Percentiles rank a stretch among this genome's conserved stretches.
These are phyloP conservation scores for Leishmania guyanensis DNA, from an alignment of 208 protist species.

Conservation along the genomic window DNA sequence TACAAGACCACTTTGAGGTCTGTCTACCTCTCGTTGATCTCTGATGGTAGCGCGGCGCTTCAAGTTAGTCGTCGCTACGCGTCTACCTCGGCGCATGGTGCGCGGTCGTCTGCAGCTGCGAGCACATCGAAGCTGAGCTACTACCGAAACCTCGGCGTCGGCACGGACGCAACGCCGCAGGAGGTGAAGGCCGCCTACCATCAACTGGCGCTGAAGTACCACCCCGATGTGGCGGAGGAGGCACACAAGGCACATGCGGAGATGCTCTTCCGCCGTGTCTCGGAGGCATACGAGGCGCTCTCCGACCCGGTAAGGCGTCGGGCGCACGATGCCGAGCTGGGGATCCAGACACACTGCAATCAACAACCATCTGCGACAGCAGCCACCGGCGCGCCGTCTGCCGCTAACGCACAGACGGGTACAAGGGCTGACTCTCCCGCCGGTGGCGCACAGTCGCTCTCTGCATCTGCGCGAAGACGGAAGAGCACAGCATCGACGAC, in stretches of 20 bases:
- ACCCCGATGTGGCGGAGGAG: conserved; percentile 83
- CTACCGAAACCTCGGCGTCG: conserved; percentile 73
- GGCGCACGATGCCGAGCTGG: conserved; percentile 92
- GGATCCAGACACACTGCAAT: conserved; percentile 41
- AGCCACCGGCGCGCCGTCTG: neutral
- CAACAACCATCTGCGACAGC: conserved; percentile 12
- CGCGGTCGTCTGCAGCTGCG: conserved; percentile 14
- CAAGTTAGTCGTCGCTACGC: conserved; percentile 11
- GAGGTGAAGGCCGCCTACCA: conserved; percentile 91
- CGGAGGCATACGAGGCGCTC: conserved; percentile 97
- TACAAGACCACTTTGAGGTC: neutral
- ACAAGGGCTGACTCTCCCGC: neutral
- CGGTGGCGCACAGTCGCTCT: conserved; percentile 3
- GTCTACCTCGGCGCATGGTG: conserved; percentile 15
- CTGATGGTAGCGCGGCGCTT: conserved; percentile 3
- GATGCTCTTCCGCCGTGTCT: conserved; percentile 84
- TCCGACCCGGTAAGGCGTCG: conserved; percentile 89
- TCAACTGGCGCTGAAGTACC: conserved; percentile 73
- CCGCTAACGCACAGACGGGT: neutral
- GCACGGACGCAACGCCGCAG: conserved; percentile 61
- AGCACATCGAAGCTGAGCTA: conserved; percentile 36
- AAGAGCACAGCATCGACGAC: conserved; percentile 2
- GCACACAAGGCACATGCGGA: conserved; percentile 56
- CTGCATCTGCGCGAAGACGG: neutral
- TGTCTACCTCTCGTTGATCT: neutral